A percentile compares a stretch with the other conserved stretches of the same genome.
These are phyloP conservation scores for Anisodus tanguticus DNA, from an alignment of 257 asterid species.

Conservation along the genomic window DNA sequence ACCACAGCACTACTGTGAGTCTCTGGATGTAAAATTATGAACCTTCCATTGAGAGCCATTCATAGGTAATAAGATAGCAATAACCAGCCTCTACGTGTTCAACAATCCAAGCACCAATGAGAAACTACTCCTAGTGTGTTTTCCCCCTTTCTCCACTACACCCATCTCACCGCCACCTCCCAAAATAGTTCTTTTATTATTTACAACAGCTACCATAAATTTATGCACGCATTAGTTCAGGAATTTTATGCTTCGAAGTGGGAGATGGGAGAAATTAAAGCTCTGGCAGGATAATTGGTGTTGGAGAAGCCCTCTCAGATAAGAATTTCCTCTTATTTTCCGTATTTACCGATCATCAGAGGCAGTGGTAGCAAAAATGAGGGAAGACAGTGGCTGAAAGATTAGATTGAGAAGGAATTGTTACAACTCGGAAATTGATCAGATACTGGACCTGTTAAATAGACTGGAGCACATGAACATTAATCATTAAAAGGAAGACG, in stretches of 20 bases:
- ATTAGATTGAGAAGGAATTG: constrained; percentile 5
- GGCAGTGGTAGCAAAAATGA: background rate
- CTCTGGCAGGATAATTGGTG: background rate
- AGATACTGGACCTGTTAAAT: background rate
- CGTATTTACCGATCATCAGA: background rate
- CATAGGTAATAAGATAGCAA: background rate
- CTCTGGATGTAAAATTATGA: constrained; percentile 13
- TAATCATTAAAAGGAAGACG: background rate
- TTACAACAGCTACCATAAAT: background rate
- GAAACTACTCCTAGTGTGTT: background rate
- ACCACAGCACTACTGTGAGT: background rate
- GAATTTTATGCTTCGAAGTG: background rate
- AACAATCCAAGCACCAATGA: constrained; percentile 6
- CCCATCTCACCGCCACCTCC: background rate
- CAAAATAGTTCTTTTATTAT: background rate
- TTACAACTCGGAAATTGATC: background rate
- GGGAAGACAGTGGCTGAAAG: background rate
- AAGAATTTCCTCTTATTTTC: background rate
- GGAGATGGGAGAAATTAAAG: background rate
- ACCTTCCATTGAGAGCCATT: background rate
- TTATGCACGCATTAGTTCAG: background rate
- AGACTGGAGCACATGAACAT: background rate
- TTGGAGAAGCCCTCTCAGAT: background rate
- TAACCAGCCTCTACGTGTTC: background rate
- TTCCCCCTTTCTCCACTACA: background rate